phyloP scores from a whole-genome alignment of 495 filamentous ascomycete genomes.

The Aspergillus kassunensis region DNA sequence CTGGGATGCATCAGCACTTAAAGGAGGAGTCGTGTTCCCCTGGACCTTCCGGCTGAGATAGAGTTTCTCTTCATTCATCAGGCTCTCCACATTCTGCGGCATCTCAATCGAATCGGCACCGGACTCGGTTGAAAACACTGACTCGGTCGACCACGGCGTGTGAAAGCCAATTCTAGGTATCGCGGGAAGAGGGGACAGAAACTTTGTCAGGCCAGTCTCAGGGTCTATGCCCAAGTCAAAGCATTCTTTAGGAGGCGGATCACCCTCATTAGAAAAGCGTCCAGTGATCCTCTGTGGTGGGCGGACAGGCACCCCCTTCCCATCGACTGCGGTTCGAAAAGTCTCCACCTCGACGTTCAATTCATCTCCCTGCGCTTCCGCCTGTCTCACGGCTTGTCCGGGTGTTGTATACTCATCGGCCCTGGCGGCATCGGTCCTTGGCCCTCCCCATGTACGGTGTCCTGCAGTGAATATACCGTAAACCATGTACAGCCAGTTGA shows the following conservation, averaged over 20 bases:
- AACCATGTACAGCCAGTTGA: slow-evolving; percentile 99
- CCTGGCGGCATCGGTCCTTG: slow-evolving; percentile 83
- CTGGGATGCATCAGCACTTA: slow-evolving; percentile 2
- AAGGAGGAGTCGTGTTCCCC: slow-evolving; percentile 11
- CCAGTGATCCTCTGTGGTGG: slow-evolving; percentile 74
- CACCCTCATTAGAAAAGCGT: slow-evolving; percentile 34
- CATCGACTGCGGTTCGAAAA: slow-evolving; percentile 69
- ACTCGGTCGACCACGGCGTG: slow-evolving; percentile 67
- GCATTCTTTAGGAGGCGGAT: background rate
- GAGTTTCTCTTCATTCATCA: slow-evolving; percentile 79
- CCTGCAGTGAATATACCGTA: slow-evolving; percentile 86
- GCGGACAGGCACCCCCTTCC: slow-evolving; percentile 56
- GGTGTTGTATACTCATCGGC: slow-evolving; percentile 77
- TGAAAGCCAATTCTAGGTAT: slow-evolving; percentile 51
- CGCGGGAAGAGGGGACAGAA: slow-evolving; percentile 41
- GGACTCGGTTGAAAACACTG: slow-evolving; percentile 56
- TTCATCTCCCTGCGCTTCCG: slow-evolving; percentile 77
- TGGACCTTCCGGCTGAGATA: slow-evolving; percentile 63
- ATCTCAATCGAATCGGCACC: slow-evolving; percentile 63
- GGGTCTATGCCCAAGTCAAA: slow-evolving; percentile 23
- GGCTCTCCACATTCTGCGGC: slow-evolving; percentile 74
- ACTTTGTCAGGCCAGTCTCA: slow-evolving; percentile 34
- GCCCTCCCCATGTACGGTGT: slow-evolving; percentile 94
- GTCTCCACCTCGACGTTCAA: slow-evolving; percentile 89
- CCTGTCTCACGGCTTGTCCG: slow-evolving; percentile 77